A percentile compares a stretch with the other conserved stretches of the same genome.
Evolutionary conservation across 2,329 filamentous ascomycete species (phyloP).

Genomic region (Stachybotrys chartarum): DNA sequence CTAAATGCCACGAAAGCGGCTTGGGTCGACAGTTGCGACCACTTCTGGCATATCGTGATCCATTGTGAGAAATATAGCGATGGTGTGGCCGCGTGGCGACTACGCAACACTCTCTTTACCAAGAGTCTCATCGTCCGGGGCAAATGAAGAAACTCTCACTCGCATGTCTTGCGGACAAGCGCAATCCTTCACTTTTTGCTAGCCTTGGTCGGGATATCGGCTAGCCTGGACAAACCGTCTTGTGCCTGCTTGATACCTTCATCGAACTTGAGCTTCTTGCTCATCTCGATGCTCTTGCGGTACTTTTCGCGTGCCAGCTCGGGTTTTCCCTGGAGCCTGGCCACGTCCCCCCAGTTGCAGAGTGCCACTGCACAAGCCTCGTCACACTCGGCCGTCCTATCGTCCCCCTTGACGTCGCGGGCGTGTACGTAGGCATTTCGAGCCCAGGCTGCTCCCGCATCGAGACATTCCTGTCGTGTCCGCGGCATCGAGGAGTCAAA

Average conservation of each 20-base stretch:
- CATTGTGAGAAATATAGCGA: background rate
- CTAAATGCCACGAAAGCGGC: background rate
- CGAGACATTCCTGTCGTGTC: slow-evolving; percentile 55
- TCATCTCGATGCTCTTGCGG: slow-evolving; percentile 58
- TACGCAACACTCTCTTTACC: too few relatives aligned
- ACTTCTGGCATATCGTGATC: background rate
- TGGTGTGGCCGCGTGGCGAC: too few relatives aligned
- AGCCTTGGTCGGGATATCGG: slow-evolving; percentile 3
- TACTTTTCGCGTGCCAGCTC: slow-evolving; percentile 62
- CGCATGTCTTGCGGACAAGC: too few relatives aligned
- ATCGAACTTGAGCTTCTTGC: slow-evolving; percentile 43
- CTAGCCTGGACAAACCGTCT: slow-evolving; percentile 35
- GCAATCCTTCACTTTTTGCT: background rate
- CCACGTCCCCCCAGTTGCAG: slow-evolving; percentile 82
- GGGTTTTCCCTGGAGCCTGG: slow-evolving; percentile 62
- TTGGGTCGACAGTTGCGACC: background rate
- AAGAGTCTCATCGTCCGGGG: too few relatives aligned
- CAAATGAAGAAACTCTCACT: too few relatives aligned
- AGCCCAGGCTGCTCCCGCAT: slow-evolving; percentile 72
- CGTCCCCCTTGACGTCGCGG: slow-evolving; percentile 55
- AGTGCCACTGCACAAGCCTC: slow-evolving; percentile 73
- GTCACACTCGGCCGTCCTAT: slow-evolving; percentile 73
- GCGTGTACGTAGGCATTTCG: slow-evolving; percentile 66
- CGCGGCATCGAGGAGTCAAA: slow-evolving; percentile 22
- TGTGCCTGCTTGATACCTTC: slow-evolving; percentile 46